phyloP scores from a whole-genome alignment of 164 flowering plant genomes.

The Buxus sempervirens region DNA sequence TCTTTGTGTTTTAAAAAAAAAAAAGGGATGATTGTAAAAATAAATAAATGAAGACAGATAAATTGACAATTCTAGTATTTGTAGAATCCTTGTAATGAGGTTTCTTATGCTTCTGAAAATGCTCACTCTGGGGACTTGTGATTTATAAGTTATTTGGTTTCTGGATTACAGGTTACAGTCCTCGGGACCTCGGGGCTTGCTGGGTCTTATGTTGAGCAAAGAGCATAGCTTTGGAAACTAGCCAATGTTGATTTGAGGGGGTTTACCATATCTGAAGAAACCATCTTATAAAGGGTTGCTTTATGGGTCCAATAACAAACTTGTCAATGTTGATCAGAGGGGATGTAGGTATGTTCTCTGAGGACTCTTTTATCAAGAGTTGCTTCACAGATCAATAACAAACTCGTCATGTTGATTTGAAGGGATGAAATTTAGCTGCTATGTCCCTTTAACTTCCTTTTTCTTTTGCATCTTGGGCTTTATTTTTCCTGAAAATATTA shows the following conservation, averaged over 20 bases:
- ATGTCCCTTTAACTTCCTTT: neutral
- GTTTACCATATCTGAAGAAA: no score
- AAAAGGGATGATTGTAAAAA: no score
- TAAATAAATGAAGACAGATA: no score
- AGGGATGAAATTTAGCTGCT: neutral
- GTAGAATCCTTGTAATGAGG: neutral
- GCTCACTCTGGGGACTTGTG: neutral
- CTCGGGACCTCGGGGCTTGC: constrained; percentile 40
- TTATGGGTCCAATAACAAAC: no score
- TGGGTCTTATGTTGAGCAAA: constrained; percentile 45
- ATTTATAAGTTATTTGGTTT: neutral
- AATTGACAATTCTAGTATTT: no score
- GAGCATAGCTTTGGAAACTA: constrained; percentile 28
- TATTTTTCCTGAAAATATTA: no score
- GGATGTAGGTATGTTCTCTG: neutral
- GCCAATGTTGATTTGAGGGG: constrained; percentile 11
- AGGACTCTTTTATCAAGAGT: neutral
- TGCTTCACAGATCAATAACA: constrained; percentile 4
- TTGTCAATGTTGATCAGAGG: no score
- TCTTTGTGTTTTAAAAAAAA: no score
- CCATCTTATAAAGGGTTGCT: no score
- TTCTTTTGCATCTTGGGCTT: neutral
- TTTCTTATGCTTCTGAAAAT: neutral
- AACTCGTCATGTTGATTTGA: neutral
- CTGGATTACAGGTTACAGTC: constrained; percentile 30